Evolutionary conservation across 768 basidiomycete species (phyloP).

Genomic region (Suillus brevipes): DNA sequence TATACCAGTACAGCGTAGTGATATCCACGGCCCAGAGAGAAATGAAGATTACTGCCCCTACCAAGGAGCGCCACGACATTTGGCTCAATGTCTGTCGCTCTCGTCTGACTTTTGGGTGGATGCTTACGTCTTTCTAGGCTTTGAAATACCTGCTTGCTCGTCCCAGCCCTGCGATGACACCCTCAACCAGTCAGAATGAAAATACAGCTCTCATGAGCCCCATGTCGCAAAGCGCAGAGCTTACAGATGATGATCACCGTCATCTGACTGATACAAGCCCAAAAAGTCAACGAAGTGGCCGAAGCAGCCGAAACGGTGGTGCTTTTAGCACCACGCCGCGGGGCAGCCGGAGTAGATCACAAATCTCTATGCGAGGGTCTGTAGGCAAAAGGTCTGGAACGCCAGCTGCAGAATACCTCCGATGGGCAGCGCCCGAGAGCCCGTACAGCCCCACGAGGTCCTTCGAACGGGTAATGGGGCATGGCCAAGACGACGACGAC

Average conservation of each 20-base stretch:
- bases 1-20: slow-evolving; percentile 90
- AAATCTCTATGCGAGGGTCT: slow-evolving; percentile 69
- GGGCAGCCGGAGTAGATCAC: slow-evolving; percentile 76
- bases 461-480: slow-evolving; percentile 51
- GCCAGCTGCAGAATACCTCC: slow-evolving; percentile 87
- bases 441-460: slow-evolving; percentile 76
- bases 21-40: slow-evolving; percentile 92
- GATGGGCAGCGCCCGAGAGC: slow-evolving; percentile 73
- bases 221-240: slow-evolving; percentile 41
- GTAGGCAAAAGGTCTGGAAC: slow-evolving; percentile 87
- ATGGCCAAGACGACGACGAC: slow-evolving; percentile 54
- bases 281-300: slow-evolving; percentile 69
- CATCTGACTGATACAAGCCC: slow-evolving; percentile 56
- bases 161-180: slow-evolving; percentile 41
- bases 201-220: slow-evolving; percentile 48
- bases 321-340: slow-evolving; percentile 77
- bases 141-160: slow-evolving; percentile 87
- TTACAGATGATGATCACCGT: slow-evolving; percentile 54
- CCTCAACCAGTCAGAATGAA: slow-evolving; percentile 31
- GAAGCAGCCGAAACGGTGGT: slow-evolving; percentile 59
- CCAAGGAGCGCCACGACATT: slow-evolving; percentile 94
- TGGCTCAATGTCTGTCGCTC: slow-evolving; percentile 78
- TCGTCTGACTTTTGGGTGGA: slow-evolving; percentile 9
- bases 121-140: slow-evolving; percentile 53
- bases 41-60: slow-evolving; percentile 98